Conservation (phyloP, 176 grass and related monocot genomes). For the Musa troglodytarum region DNA sequence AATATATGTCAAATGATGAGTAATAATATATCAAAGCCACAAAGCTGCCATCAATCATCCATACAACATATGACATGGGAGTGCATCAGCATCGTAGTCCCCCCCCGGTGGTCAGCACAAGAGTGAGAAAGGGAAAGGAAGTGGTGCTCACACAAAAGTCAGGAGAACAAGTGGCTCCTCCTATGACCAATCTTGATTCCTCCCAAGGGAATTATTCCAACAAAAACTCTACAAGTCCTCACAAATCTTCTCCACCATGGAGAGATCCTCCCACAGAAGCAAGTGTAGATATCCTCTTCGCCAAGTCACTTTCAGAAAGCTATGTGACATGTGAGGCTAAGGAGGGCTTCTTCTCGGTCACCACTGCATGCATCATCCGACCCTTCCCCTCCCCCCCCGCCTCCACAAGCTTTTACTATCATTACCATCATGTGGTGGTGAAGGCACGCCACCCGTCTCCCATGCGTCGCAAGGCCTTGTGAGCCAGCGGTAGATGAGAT, state of each 20-base stretch:
- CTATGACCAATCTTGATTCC: not conserved
- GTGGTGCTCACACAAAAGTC: not conserved
- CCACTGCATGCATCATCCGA: not conserved
- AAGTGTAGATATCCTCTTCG: not conserved
- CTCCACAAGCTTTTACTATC: conserved; percentile 1
- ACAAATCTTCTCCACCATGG: not conserved
- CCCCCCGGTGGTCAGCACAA: not conserved
- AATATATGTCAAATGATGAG: not conserved
- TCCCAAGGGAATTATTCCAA: not conserved
- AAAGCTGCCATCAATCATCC: too few relatives aligned
- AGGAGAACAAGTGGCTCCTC: not conserved
- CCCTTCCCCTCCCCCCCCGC: not conserved
- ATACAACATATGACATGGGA: too few relatives aligned
- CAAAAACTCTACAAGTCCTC: not conserved
- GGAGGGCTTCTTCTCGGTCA: not conserved
- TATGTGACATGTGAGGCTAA: not conserved
- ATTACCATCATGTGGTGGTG: not conserved
- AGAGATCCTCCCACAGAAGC: not conserved
- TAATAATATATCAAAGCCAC: too few relatives aligned
- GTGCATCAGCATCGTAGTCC: not conserved
- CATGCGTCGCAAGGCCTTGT: not conserved
- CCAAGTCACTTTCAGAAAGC: not conserved
- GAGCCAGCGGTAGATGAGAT: not conserved
- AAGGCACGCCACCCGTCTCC: not conserved
- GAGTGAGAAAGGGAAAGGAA: not conserved